A percentile compares a stretch with the other conserved stretches of the same genome.
Evolutionary conservation across 768 basidiomycete species (phyloP).

Genomic region (Kwoniella sp.): DNA sequence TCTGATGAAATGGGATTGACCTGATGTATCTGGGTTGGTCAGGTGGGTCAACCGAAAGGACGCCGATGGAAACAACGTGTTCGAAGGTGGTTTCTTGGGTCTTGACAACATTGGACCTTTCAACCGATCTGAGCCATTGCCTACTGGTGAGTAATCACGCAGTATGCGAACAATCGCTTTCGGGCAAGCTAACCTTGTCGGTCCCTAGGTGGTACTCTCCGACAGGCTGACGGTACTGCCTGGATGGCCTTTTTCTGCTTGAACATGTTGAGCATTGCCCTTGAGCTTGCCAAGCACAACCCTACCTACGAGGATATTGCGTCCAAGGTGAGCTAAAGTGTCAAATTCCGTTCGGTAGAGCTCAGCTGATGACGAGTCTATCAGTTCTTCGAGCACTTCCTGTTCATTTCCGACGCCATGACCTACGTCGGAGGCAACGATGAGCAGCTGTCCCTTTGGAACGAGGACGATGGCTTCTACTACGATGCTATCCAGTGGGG

Average conservation of each 20-base stretch:
- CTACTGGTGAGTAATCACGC: conserved; percentile 62
- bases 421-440: conserved; percentile 77
- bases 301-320: conserved; percentile 98
- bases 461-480: conserved; percentile 95
- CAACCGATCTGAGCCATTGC: conserved; percentile 94
- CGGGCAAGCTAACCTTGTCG: conserved; percentile 10
- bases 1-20: too few species aligned
- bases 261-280: conserved; percentile 98
- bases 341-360: neutral
- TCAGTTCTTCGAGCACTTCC: conserved; percentile 73
- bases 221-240: conserved; percentile 97
- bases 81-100: conserved; percentile 97
- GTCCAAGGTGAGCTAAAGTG: conserved; percentile 77
- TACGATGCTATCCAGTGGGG: conserved; percentile 95
- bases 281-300: conserved; percentile 97
- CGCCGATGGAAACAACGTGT: conserved; percentile 88
- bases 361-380: conserved; percentile 11
- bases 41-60: conserved; percentile 99
- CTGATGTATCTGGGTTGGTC: neutral
- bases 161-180: too few species aligned
- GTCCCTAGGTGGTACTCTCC: conserved; percentile 74
- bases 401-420: conserved; percentile 99
- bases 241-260: conserved; percentile 99
- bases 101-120: conserved; percentile 97
- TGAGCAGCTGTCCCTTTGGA: conserved; percentile 83